Evolutionary conservation across 225 moss, liverwort and hornwort genomes (phyloP).

Genomic region (Ulota crispa): DNA sequence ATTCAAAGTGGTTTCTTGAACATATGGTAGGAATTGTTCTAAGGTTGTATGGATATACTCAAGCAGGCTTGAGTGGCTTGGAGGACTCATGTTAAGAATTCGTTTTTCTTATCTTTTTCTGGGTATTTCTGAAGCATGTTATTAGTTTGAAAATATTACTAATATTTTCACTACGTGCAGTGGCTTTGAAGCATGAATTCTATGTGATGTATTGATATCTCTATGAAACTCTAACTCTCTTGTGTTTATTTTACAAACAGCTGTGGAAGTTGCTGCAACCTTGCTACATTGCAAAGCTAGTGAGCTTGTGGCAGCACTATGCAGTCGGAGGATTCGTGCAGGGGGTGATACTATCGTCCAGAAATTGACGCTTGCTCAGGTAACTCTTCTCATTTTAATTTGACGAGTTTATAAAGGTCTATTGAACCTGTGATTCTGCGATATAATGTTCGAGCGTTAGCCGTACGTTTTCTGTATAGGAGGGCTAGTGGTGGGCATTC

Average conservation of each 20-base stretch:
- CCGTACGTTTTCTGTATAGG: background rate
- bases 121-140: background rate
- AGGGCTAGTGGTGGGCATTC: background rate
- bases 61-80: background rate
- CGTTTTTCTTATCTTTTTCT: background rate
- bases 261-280: slow-evolving; percentile 72
- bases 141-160: background rate
- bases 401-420: slow-evolving; percentile 1
- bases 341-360: slow-evolving; percentile 93
- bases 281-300: slow-evolving; percentile 78
- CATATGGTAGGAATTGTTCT: background rate
- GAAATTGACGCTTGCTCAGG: slow-evolving; percentile 82
- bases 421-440: slow-evolving; percentile 5
- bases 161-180: background rate
- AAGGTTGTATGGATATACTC: background rate
- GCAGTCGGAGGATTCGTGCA: slow-evolving; percentile 81
- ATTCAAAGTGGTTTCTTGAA: slow-evolving; percentile 7
- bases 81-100: background rate
- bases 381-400: slow-evolving; percentile 14
- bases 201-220: background rate
- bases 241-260: slow-evolving; percentile 44
- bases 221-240: background rate
- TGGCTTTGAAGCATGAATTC: slow-evolving; percentile 14
- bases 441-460: slow-evolving; percentile 2
- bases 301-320: slow-evolving; percentile 77